Base-by-base conservation (phyloP, 1,139 yeast species). In the Scheffersomyces titani region DNA sequence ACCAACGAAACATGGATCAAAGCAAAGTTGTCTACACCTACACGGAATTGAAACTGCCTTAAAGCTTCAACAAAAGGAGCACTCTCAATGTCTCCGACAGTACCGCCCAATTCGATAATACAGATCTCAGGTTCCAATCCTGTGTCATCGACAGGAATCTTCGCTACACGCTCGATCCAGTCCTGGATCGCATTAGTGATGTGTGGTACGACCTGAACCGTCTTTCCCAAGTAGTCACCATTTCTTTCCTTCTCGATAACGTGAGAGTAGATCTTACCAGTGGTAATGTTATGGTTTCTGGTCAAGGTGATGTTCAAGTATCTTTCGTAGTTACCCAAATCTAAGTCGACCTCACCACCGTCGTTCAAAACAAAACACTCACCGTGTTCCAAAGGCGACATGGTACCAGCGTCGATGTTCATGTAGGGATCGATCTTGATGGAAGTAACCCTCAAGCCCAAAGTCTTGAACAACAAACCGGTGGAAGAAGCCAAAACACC, bases 161-260 rank as follows among this genome's bases (percentile, higher is more conserved):
- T 85, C 55, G 98, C 86, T 53, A 96, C 98, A 59, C 91, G 83
- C 80, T 94, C 98, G 66, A 94, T 90, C 99, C 99, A 96, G 63
- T 93, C 98, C 80, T 94, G 99, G 70, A 94, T 94, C 45, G 97
- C 98, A 68, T 89, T 91, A 61, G 99, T 94, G 66, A 94, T 84
- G 73, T 94, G 99, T 51, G 99, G 99, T 63, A 94, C 99, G 63
- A 94, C 97, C 78, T 96, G 99, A 55, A 94, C 99, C n/a, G 99
- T 94, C 74, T 96, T 96, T 67, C 99, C 99, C 69, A 94, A 83
- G 70, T 94, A 94, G 74, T 94, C 99, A 68, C 99, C 99, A 62
- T 86, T 91, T 78, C 99, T 88, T 79, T 94, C 99, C 70, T 85
- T 88, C 72, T 93, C 96, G 70, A 94, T 94, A 57, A 94, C 99